Evolutionary conservation across 345 rosid genomes (phyloP), one percentile per base, ranked within the genome.

Genomic region (Iberis pinnata): DNA sequence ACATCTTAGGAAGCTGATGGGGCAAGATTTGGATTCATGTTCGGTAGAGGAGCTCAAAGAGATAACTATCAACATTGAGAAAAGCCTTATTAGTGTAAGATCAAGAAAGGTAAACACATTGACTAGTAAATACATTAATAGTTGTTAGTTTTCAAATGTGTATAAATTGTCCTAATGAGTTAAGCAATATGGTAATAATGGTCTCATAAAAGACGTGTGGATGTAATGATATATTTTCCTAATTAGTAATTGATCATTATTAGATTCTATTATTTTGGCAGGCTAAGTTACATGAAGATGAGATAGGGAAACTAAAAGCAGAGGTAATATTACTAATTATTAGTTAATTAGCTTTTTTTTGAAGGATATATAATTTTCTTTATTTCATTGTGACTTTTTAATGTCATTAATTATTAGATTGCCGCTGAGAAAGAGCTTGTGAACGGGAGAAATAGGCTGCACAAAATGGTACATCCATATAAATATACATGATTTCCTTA

Each of bases 71-170:
- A 76, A 76, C 52, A 58, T 84, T 2, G 81, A 71, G 69, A 67
- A 24, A 45, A 82, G 89, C 62, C 65, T 84, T 17, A 18, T 29
- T 38, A 70, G 17, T 14, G 56, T 82, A 42, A 74, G 94, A 64
- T 68, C 74, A 27, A 78, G 77, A 78, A 84, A 78, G 94, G 94
- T 78, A 65, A 22, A n/a, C n/a, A n/a, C n/a, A n/a, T n/a, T n/a
- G n/a, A n/a, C n/a, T n/a, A n/a, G n/a, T n/a, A n/a, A n/a, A n/a
- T n/a, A n/a, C n/a, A n/a, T n/a, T n/a, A n/a, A n/a, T n/a, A n/a
- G n/a, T n/a, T n/a, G n/a, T n/a, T n/a, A n/a, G n/a, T n/a, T n/a
- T n/a, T n/a, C n/a, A n/a, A n/a, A n/a, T n/a, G n/a, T n/a, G n/a
- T n/a, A n/a, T n/a, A n/a, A n/a, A n/a, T n/a, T n/a, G n/a, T n/a